phyloP scores from a whole-genome alignment of 441 rosid genomes.

The Adansonia rubrostipa region DNA sequence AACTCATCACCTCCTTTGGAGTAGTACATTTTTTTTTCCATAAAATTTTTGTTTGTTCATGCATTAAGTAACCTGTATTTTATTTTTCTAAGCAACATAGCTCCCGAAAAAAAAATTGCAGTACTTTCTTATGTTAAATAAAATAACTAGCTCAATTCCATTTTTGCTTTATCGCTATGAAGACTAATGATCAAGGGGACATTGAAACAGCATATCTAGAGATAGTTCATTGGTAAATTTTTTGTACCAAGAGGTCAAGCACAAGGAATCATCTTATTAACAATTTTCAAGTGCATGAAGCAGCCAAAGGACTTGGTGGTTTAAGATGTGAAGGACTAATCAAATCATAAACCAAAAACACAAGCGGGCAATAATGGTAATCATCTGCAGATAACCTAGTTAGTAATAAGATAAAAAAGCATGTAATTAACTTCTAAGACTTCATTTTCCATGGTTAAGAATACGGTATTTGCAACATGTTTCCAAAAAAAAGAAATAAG shows the following conservation, averaged over 20 bases:
- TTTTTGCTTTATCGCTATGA: neutral
- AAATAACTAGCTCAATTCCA: constrained; percentile 5
- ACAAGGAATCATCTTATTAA: neutral
- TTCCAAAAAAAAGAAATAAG: neutral
- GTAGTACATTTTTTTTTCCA: too few species aligned
- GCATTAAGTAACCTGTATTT: neutral
- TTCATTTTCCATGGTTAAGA: constrained; percentile 2
- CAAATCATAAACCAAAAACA: neutral
- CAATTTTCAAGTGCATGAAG: constrained; percentile 6
- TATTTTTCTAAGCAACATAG: neutral
- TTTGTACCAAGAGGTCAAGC: neutral
- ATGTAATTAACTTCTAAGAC: constrained; percentile 5
- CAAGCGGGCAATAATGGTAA: neutral
- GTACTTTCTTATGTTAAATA: neutral
- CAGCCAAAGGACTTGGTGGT: neutral
- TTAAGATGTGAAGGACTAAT: neutral
- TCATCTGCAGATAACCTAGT: neutral
- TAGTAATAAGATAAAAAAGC: neutral
- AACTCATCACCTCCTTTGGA: too few species aligned
- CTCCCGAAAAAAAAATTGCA: neutral
- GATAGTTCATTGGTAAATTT: neutral
- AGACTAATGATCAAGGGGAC: neutral
- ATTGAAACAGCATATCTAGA: neutral
- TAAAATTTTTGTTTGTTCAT: too few species aligned
- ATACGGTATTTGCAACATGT: neutral